Evolutionary conservation across 2,329 filamentous ascomycete genomes (phyloP).

Genomic region (Sclerotinia minor): DNA sequence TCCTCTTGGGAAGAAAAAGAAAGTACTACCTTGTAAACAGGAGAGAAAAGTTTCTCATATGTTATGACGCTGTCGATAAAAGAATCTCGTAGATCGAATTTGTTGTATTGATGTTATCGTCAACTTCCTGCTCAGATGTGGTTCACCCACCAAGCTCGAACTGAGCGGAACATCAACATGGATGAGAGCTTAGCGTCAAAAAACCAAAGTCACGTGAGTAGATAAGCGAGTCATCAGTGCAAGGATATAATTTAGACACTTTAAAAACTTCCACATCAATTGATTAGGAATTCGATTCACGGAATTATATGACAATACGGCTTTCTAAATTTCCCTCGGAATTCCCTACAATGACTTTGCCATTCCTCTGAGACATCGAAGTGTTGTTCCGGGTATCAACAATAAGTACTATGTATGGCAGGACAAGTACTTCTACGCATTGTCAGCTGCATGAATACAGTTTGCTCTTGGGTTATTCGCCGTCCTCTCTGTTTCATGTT

Average conservation of each 20-base stretch:
- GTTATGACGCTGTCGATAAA: neutral
- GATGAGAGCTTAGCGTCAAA: constrained; percentile 23
- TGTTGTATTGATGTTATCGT: constrained; percentile 22
- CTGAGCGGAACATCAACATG: constrained; percentile 23
- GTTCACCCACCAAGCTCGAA: constrained; percentile 23
- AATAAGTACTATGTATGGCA: constrained; percentile 3
- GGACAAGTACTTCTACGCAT: neutral
- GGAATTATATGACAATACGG: neutral
- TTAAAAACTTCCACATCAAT: neutral
- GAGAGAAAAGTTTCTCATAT: neutral
- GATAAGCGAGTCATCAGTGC: constrained; percentile 4
- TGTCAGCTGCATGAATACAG: neutral
- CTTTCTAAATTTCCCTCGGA: neutral
- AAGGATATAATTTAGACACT: neutral
- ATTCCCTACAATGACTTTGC: neutral
- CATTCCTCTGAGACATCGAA: neutral
- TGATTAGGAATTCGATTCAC: neutral
- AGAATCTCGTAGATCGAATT: neutral
- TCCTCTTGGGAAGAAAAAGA: neutral
- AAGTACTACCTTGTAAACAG: constrained; percentile 4
- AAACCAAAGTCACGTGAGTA: neutral
- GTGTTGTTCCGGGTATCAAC: constrained; percentile 5
- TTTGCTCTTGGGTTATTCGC: constrained; percentile 1
- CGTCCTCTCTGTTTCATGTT: neutral
- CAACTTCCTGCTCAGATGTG: constrained; percentile 22